phyloP scores from a whole-genome alignment of 768 basidiomycete species.

The Hydnomerulius pinastri region DNA sequence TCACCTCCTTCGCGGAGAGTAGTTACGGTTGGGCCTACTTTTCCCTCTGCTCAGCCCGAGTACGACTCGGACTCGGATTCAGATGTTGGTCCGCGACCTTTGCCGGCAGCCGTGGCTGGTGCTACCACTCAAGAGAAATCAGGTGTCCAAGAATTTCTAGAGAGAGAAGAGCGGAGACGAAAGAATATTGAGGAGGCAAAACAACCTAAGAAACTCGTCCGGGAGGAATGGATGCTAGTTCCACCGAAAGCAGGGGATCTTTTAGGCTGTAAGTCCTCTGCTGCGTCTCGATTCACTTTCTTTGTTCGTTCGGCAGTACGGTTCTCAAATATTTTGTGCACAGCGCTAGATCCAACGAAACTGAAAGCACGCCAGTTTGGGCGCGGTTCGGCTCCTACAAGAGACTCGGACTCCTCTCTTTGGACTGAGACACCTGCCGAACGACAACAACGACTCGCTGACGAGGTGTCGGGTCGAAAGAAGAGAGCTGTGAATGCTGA shows the following conservation, averaged over 20 bases:
- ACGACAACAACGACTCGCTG: constrained; percentile 85
- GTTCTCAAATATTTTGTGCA: background rate
- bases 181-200: constrained; percentile 77
- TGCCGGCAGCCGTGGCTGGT: constrained; percentile 46
- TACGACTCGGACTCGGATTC: constrained; percentile 62
- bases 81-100: constrained; percentile 83
- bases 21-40: constrained; percentile 57
- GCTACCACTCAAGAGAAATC: constrained; percentile 45
- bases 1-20: constrained; percentile 32
- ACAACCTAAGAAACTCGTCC: constrained; percentile 74
- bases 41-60: constrained; percentile 43
- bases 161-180: constrained; percentile 76
- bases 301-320: background rate
- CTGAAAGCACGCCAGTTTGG: constrained; percentile 81
- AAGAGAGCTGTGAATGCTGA: constrained; percentile 63
- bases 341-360: constrained; percentile 87
- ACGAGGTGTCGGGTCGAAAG: constrained; percentile 93
- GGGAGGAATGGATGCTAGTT: constrained; percentile 98
- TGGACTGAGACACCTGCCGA: constrained; percentile 99
- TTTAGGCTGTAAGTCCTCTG: constrained; percentile 61
- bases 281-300: background rate
- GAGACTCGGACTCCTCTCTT: constrained; percentile 57
- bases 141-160: constrained; percentile 81
- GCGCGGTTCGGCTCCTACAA: constrained; percentile 45
- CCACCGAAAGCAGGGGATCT: constrained; percentile 85